Base-by-base conservation (phyloP, 345 rosid genomes). In the Salix dunnii region DNA sequence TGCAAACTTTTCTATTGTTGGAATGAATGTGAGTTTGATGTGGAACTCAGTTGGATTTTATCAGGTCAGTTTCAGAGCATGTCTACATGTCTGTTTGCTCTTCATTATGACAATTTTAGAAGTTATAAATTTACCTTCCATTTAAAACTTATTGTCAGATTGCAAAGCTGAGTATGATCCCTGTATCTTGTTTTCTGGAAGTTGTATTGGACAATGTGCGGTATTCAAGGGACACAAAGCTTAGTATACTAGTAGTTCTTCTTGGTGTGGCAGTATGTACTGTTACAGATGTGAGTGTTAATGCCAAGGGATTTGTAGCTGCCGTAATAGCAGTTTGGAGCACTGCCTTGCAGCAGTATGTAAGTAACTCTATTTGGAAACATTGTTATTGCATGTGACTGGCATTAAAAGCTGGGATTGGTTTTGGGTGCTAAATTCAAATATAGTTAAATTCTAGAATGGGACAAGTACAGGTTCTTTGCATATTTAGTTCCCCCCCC, bases 11-110 rank as follows among this genome's bases (percentile, higher is more conserved):
- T 96, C 99, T 14, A 92, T 96, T 48, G 98, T 96, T 86, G 98
- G 99, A 76, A 96, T 96, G 99, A 96, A 96, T 66, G 95, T 96
- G 69, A 96, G 99, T 82, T 85, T 96, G 67, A 94, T 96, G 99
- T 96, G 97, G 99, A 96, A 94, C 55, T 94, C 99, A n/a, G 99
- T 96, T n/a, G 99, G 99, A 38, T 96, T 96, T 80, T 96, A 96
- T 86, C 98, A 96, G 99, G 99, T 90, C 72, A 77, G 84, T 72
- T 62, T 69, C 42, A 0, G 43, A 71, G 46, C 40, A 49, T 67
- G 55, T 27, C 53, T 35, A 27, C 38, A 25, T 11, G 7, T 42
- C 21, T 75, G 23, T 53, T 81, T 46, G 51, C 14, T 65, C 36
- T 25, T 66, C 70, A 17, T 38, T 49, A 61, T 67, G 62, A 35